phyloP scores from a whole-genome alignment of 1,139 yeast species.

The Suhomyces bribrorum region DNA sequence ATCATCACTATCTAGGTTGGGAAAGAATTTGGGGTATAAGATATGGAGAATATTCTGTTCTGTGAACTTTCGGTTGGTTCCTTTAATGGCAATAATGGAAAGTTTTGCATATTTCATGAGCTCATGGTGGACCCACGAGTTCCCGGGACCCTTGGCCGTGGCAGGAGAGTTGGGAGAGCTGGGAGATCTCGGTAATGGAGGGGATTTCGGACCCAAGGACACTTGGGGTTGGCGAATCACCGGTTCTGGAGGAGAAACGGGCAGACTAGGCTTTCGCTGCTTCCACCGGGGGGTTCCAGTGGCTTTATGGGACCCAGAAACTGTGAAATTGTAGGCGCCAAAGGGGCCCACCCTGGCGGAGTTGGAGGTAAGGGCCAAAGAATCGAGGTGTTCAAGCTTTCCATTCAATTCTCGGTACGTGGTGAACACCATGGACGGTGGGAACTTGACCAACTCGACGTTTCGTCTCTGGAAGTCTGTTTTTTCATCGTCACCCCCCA shows the following conservation, averaged over 20 bases:
- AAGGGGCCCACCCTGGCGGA: constrained; percentile 36
- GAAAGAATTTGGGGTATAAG: constrained; percentile 49
- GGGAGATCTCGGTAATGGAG: too few species aligned
- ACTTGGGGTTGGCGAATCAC: too few species aligned
- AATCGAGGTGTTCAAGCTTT: constrained; percentile 31
- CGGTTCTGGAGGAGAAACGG: too few species aligned
- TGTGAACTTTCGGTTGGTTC: constrained; percentile 36
- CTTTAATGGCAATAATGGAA: constrained; percentile 46
- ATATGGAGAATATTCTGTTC: constrained; percentile 50
- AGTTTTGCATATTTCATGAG: constrained; percentile 41
- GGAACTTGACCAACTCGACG: constrained; percentile 38
- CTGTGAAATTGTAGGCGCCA: constrained; percentile 19
- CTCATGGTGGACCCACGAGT: constrained; percentile 39
- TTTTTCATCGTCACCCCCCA: constrained; percentile 21
- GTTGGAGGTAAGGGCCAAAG: constrained; percentile 1
- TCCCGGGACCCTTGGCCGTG: too few species aligned
- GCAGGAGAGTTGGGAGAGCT: too few species aligned
- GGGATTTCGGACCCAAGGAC: too few species aligned
- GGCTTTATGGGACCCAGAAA: too few species aligned
- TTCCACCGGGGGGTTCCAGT: too few species aligned
- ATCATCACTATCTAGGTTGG: constrained; percentile 47
- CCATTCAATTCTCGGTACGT: constrained; percentile 34
- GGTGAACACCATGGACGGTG: constrained; percentile 31
- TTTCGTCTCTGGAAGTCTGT: constrained; percentile 39
- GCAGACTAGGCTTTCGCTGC: too few species aligned